Evolutionary conservation across 83 land plant genomes (phyloP), one percentile per base, ranked within the genome.

Genomic region (Picea engelmannii): DNA sequence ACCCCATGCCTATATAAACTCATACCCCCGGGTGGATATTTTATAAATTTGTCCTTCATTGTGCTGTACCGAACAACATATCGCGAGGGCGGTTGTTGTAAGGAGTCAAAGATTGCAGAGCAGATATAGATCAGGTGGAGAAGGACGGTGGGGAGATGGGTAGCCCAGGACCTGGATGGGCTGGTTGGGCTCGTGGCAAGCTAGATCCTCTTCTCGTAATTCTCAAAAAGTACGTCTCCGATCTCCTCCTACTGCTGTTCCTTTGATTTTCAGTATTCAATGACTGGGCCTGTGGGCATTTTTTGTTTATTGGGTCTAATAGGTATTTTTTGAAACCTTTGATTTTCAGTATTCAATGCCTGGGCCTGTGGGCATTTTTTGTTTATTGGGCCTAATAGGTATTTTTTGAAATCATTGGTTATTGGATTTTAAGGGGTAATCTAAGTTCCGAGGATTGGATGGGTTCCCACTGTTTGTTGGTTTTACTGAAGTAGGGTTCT

Each of bases 141-240:
- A 12, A 55, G 58, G 49, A 47, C 49, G 12, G 15, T 55, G 15
- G 58, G 15, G 58, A 55, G 58, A 90, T 88, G 94, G 25, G 64
- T 74, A 65, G 82, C 35, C 73, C 83, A 68, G 81, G 80, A 12
- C 62, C 76, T 24, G 73, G 88, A 67, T 23, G 90, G 63, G 80
- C 79, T 67, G 82, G 78, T 59, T 96, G 99, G 99, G 42, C 85
- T 67, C 71, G 90, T 17, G 27, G 76, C 74, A 94, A 91, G 85
- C 80, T 85, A 31, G 93, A 95, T 85, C 99, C 99, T 65, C 82
- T 96, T 60, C 16, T 95, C 47, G 87, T 90, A 15, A 96, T 96
- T 15, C 78, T 96, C 35, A 90, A 82, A 68, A 91, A 94, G 98
- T 94, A 88, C 4, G 18, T 9, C 2, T 47, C 49, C 49, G 21